phyloP scores from a whole-genome alignment of 1,139 yeast species.

The Debaryomycetaceae sp. region DNA sequence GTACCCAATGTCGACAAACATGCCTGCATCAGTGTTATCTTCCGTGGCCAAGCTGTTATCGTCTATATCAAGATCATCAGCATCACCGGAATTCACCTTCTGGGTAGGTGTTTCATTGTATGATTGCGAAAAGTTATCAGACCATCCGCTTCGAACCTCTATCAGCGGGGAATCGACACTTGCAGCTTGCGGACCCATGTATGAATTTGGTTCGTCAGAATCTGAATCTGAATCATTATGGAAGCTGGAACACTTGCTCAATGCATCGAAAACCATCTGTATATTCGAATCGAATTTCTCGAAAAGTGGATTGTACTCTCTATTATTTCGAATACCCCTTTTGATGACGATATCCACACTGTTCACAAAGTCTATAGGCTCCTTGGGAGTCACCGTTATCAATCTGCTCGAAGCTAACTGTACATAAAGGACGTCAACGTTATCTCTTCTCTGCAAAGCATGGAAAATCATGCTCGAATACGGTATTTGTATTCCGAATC shows the following conservation, averaged over 20 bases:
- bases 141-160: not conserved
- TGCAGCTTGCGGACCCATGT: conserved; percentile 5
- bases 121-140: not conserved
- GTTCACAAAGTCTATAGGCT: conserved; percentile 13
- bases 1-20: conserved; percentile 44
- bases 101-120: conserved; percentile 6
- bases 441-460: conserved; percentile 26
- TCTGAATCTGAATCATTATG: conserved; percentile 27
- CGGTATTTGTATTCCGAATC: conserved; percentile 36
- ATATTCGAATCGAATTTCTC: conserved; percentile 7
- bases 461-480: conserved; percentile 38
- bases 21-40: conserved; percentile 30
- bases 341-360: conserved; percentile 18
- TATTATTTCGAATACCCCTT: not conserved
- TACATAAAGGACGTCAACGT: conserved; percentile 22
- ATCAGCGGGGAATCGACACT: not conserved
- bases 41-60: conserved; percentile 5
- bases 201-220: conserved; percentile 12
- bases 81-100: conserved; percentile 28
- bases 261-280: conserved; percentile 28
- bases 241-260: conserved; percentile 38
- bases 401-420: conserved; percentile 27
- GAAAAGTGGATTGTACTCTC: conserved; percentile 8
- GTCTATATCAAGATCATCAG: conserved; percentile 32
- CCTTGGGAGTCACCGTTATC: conserved; percentile 10